Percentiles rank a stretch among this genome's conserved stretches.
Evolutionary conservation across 352 stramenopile species (phyloP).

Genomic region (Phytophthora ohioensis): DNA sequence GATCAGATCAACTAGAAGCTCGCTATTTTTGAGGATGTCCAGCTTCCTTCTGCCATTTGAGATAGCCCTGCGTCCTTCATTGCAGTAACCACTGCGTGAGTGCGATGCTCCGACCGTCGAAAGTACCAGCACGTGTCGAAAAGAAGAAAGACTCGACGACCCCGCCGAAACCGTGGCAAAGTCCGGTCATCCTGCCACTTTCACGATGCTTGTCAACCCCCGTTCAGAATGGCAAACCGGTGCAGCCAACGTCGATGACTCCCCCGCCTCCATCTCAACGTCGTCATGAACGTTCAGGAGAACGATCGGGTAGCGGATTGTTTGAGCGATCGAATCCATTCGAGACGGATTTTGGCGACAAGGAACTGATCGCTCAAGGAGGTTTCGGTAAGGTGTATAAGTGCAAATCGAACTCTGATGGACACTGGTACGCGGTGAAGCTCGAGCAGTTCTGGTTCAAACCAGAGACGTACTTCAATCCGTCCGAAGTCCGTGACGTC

Average conservation of each 20-base stretch:
- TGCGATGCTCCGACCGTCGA: slow-evolving; percentile 30
- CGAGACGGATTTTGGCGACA: slow-evolving; percentile 78
- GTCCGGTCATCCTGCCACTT: slow-evolving; percentile 52
- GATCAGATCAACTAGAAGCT: slow-evolving; percentile 8
- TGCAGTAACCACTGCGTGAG: slow-evolving; percentile 28
- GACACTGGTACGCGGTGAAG: slow-evolving; percentile 82
- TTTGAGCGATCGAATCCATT: slow-evolving; percentile 82
- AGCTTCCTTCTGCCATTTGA: neutral
- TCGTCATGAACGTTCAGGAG: slow-evolving; percentile 37
- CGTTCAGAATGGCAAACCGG: slow-evolving; percentile 39
- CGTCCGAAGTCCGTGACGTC: slow-evolving; percentile 87
- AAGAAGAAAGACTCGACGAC: slow-evolving; percentile 33
- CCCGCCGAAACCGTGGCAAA: slow-evolving; percentile 30
- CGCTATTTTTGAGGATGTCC: slow-evolving; percentile 35
- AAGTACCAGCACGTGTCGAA: slow-evolving; percentile 4
- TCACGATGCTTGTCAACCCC: slow-evolving; percentile 69
- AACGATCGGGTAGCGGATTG: slow-evolving; percentile 44
- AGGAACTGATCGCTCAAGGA: slow-evolving; percentile 74
- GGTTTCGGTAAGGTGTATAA: slow-evolving; percentile 86
- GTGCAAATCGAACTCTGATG: slow-evolving; percentile 76
- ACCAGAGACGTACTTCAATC: slow-evolving; percentile 81
- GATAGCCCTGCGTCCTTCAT: slow-evolving; percentile 20
- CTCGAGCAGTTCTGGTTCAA: slow-evolving; percentile 88
- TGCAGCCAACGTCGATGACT: slow-evolving; percentile 7
- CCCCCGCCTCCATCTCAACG: slow-evolving; percentile 15